These are phyloP conservation scores for Leucosporidium yakuticum DNA, from an alignment of 768 basidiomycete species.

Conservation along the genomic window DNA sequence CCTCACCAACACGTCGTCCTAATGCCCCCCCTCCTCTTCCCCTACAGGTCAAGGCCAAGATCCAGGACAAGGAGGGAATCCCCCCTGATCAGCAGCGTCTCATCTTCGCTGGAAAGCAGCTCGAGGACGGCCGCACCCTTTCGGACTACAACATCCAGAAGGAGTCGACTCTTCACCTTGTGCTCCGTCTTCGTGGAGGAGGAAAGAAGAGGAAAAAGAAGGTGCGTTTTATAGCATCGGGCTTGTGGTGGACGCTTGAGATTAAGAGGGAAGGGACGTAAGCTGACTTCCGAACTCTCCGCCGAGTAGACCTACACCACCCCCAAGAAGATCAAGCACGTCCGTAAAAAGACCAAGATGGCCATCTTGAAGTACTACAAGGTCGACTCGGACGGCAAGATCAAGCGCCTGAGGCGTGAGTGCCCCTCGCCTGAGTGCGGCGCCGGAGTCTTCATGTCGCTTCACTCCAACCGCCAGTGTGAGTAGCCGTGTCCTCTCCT, in stretches of 20 bases:
- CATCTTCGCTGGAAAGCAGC: constrained; percentile 99
- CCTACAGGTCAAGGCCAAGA: constrained; percentile 71
- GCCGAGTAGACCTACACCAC: constrained; percentile 30
- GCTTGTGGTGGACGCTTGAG: not conserved
- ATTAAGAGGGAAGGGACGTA: constrained; percentile 43
- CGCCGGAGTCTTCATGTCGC: constrained; percentile 62
- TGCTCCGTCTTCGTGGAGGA: constrained; percentile 96
- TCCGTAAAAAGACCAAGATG: constrained; percentile 99
- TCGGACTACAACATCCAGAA: constrained; percentile 98
- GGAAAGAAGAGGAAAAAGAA: constrained; percentile 99
- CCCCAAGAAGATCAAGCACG: constrained; percentile 52
- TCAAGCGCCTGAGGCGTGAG: constrained; percentile 96
- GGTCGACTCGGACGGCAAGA: constrained; percentile 98
- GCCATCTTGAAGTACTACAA: constrained; percentile 99
- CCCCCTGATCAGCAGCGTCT: constrained; percentile 91
- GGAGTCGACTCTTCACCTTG: constrained; percentile 96
- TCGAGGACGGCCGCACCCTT: constrained; percentile 96
- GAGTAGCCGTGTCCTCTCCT: not conserved
- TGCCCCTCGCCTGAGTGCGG: constrained; percentile 57
- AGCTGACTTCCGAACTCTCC: constrained; percentile 62
- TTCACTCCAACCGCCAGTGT: constrained; percentile 72
- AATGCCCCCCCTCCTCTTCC: constrained; percentile 66
- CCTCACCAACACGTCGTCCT: constrained; percentile 49
- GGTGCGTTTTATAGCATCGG: not conserved
- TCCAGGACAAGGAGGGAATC: constrained; percentile 91